Conservation (phyloP, 148 eudicot species). For the Rhododendron ovatum region DNA sequence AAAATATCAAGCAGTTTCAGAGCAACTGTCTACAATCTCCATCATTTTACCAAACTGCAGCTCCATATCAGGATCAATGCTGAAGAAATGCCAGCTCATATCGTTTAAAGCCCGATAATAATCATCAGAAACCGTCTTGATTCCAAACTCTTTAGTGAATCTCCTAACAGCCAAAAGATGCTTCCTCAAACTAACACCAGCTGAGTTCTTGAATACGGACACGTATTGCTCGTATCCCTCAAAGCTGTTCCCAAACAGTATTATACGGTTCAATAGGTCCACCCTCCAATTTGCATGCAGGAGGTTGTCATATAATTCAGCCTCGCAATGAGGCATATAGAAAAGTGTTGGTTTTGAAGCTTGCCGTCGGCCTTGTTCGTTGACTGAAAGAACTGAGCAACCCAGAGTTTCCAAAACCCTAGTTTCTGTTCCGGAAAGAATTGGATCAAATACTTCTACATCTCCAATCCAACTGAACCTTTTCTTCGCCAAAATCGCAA, state of each 20-base stretch:
- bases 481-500: constrained; percentile 69
- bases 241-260: constrained; percentile 72
- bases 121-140: constrained; percentile 43
- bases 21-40: background rate
- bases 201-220: constrained; percentile 30
- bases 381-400: constrained; percentile 52
- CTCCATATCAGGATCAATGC: constrained; percentile 27
- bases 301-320: constrained; percentile 70
- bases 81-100: constrained; percentile 77
- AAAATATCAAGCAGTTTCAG: background rate
- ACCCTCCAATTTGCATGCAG: constrained; percentile 59
- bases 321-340: constrained; percentile 93
- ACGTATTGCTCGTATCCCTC: constrained; percentile 45
- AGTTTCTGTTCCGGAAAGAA: constrained; percentile 61
- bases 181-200: constrained; percentile 35
- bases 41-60: constrained; percentile 13
- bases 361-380: constrained; percentile 65
- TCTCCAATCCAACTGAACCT: constrained; percentile 63
- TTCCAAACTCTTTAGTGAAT: constrained; percentile 44
- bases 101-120: constrained; percentile 62
- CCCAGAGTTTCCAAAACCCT: constrained; percentile 57
- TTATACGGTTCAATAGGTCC: constrained; percentile 36
- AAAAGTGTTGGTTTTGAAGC: constrained; percentile 54
- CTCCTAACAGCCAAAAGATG: constrained; percentile 47
- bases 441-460: constrained; percentile 74